These are phyloP conservation scores for Corynascus novoguineensis DNA, from an alignment of 495 filamentous ascomycete species.

Conservation along the genomic window DNA sequence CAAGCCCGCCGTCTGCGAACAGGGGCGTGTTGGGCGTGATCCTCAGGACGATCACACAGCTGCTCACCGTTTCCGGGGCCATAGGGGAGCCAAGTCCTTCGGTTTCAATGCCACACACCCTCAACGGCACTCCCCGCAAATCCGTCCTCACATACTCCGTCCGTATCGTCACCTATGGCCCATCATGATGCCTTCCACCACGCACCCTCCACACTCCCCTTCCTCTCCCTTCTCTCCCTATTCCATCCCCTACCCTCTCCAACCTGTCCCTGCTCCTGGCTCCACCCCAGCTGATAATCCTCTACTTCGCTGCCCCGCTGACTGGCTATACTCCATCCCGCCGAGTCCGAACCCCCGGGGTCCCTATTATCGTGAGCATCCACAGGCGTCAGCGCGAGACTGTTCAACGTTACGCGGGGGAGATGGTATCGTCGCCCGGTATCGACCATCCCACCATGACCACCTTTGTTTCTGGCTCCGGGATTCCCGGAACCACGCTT, in stretches of 20 bases:
- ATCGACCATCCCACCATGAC: too few relatives aligned
- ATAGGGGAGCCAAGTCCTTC: not conserved
- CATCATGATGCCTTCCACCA: not conserved
- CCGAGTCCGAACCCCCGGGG: not conserved
- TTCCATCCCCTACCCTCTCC: not conserved
- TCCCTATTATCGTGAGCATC: not conserved
- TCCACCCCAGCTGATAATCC: not conserved
- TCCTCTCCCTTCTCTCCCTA: too few relatives aligned
- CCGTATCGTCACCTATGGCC: too few relatives aligned
- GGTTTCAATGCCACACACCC: not conserved
- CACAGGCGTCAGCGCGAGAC: too few relatives aligned
- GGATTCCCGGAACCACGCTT: not conserved
- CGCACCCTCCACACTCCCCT: too few relatives aligned
- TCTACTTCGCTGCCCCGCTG: slow-evolving; percentile 2
- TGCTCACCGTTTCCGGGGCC: not conserved
- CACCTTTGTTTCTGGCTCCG: too few relatives aligned
- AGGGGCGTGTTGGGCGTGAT: not conserved
- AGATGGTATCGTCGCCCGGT: too few relatives aligned
- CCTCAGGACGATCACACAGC: not conserved
- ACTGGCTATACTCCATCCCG: slow-evolving; percentile 1
- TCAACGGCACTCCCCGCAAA: too few relatives aligned
- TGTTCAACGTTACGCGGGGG: too few relatives aligned
- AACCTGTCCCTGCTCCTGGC: too few relatives aligned
- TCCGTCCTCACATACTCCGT: too few relatives aligned
- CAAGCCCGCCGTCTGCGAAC: not conserved